phyloP scores from a whole-genome alignment of 768 basidiomycete genomes.

The Mycena galericulata region DNA sequence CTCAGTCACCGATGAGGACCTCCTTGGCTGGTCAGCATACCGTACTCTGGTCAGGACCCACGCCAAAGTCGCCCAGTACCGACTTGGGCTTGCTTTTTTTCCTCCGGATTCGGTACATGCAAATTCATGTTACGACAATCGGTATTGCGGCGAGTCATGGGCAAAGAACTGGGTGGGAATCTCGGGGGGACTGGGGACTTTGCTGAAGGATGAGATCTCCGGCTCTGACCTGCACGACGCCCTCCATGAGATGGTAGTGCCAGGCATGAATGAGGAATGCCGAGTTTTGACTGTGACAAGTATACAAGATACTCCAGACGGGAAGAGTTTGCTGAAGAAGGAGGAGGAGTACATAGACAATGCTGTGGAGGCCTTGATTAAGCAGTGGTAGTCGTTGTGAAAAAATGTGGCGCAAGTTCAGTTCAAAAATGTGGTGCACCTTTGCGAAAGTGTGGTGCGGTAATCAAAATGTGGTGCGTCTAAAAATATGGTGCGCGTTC shows the following conservation, averaged over 20 bases:
- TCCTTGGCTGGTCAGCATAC: neutral
- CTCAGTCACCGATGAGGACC: neutral
- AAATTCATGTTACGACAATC: neutral
- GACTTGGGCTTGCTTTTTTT: neutral
- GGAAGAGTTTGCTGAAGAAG: neutral
- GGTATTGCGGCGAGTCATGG: neutral
- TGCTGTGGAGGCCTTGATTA: neutral
- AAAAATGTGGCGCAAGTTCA: neutral
- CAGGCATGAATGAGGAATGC: neutral
- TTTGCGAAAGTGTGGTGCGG: neutral
- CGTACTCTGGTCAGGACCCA: constrained; percentile 1
- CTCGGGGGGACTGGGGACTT: neutral
- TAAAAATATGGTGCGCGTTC: neutral
- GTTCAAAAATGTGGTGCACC: neutral
- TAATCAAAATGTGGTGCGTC: neutral
- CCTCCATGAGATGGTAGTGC: neutral
- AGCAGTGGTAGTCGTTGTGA: neutral
- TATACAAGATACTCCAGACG: neutral
- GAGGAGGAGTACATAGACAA: constrained; percentile 4
- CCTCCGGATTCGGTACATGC: neutral
- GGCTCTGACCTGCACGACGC: neutral
- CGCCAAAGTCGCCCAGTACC: neutral
- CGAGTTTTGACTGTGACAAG: neutral
- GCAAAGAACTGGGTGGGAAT: neutral
- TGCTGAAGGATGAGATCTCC: neutral